phyloP scores from a whole-genome alignment of 2,329 filamentous ascomycete species.

The Alternaria infectoria region DNA sequence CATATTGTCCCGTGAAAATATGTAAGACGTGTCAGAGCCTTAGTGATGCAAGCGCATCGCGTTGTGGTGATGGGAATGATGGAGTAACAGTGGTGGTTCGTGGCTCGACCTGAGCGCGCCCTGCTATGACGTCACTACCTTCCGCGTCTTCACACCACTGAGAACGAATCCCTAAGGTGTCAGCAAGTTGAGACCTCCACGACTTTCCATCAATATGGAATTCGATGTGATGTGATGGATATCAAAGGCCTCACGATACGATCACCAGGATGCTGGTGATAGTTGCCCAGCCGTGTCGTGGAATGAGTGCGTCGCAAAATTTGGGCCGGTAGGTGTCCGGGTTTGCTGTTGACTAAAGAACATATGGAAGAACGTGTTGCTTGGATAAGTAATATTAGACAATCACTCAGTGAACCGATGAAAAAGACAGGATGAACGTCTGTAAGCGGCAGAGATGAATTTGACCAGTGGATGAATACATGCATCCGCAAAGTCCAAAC shows the following conservation, averaged over 20 bases:
- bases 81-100: background rate
- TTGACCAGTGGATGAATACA: background rate
- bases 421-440: background rate
- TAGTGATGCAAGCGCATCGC: background rate
- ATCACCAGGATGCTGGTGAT: background rate
- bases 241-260: background rate
- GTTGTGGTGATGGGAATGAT: background rate
- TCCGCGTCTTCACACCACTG: background rate
- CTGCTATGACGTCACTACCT: background rate
- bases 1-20: background rate
- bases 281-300: background rate
- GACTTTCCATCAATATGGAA: background rate
- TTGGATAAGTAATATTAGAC: background rate
- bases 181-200: background rate
- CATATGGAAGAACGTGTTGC: background rate
- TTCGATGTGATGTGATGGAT: background rate
- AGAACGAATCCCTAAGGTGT: background rate
- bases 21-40: background rate
- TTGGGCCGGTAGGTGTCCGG: background rate
- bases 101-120: background rate
- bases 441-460: background rate
- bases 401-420: background rate
- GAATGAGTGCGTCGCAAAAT: background rate
- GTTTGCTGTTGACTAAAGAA: background rate
- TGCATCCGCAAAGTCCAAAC: background rate